Evolutionary conservation across 495 filamentous ascomycete species (phyloP).

Genomic region (Podospora sp.): DNA sequence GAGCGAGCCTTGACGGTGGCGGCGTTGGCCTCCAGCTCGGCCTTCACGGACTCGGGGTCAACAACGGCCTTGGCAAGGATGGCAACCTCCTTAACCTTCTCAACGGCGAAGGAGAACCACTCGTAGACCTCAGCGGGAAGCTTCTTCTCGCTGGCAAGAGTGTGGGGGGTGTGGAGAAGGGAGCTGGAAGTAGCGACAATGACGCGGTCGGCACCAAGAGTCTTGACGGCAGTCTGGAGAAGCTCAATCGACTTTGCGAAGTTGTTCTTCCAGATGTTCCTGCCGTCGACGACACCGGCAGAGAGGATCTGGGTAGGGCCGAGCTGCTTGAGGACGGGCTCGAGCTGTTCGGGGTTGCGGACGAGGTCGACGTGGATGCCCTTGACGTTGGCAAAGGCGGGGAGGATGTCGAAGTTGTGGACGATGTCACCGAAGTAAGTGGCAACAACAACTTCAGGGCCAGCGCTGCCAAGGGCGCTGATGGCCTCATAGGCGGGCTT

Average conservation of each 20-base stretch:
- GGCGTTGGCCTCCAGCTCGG: slow-evolving; percentile 90
- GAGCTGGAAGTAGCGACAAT: slow-evolving; percentile 96
- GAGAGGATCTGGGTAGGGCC: slow-evolving; percentile 88
- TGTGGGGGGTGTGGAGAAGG: slow-evolving; percentile 96
- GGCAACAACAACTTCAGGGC: slow-evolving; percentile 80
- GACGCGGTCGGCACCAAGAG: slow-evolving; percentile 93
- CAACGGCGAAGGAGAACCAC: slow-evolving; percentile 97
- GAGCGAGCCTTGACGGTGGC: slow-evolving; percentile 86
- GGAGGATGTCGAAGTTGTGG: slow-evolving; percentile 92
- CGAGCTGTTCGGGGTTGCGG: slow-evolving; percentile 95
- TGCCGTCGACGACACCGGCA: slow-evolving; percentile 92
- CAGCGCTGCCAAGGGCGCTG: slow-evolving; percentile 68
- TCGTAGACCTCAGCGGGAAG: slow-evolving; percentile 87
- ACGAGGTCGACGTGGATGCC: slow-evolving; percentile 94
- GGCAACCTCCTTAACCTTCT: slow-evolving; percentile 91
- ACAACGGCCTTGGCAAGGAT: slow-evolving; percentile 96
- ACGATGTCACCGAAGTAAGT: slow-evolving; percentile 99
- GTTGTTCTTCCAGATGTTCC: slow-evolving; percentile 99
- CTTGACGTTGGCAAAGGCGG: slow-evolving; percentile 63
- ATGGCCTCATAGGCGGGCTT: slow-evolving; percentile 95
- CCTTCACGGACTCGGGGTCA: slow-evolving; percentile 79
- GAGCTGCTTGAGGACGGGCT: slow-evolving; percentile 87
- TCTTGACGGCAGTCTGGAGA: slow-evolving; percentile 85
- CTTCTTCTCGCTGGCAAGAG: slow-evolving; percentile 95
- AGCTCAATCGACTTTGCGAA: slow-evolving; percentile 86